phyloP scores from a whole-genome alignment of 768 basidiomycete species.

The Favolaschia claudopus region DNA sequence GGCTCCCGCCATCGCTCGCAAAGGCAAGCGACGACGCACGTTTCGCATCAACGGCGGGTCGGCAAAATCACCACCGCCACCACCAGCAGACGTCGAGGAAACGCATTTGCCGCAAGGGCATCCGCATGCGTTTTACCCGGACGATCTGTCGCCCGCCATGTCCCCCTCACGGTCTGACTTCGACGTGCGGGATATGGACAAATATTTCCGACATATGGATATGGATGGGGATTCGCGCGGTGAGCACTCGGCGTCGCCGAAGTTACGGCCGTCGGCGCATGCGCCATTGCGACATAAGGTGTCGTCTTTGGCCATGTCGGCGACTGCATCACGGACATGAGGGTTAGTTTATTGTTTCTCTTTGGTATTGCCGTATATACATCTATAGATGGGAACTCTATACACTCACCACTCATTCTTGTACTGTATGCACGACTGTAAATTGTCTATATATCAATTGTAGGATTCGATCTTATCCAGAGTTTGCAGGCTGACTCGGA shows the following conservation, averaged over 20 bases:
- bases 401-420: no score
- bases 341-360: no score
- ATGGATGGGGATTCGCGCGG: slow-evolving; percentile 3
- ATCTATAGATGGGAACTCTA: no score
- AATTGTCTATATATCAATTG: no score
- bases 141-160: slow-evolving; percentile 40
- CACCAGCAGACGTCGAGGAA: not conserved
- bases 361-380: no score
- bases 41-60: slow-evolving; percentile 13
- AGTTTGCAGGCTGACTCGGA: no score
- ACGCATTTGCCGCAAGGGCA: not conserved
- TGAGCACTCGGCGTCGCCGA: slow-evolving; percentile 5
- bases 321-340: no score
- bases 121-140: not conserved
- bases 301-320: slow-evolving; percentile 16
- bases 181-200: slow-evolving; percentile 62
- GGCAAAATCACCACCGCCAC: not conserved
- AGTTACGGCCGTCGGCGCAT: not conserved
- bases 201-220: slow-evolving; percentile 52
- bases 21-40: slow-evolving; percentile 23
- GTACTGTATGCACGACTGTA: no score
- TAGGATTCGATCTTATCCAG: no score
- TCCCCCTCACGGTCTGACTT: no score
- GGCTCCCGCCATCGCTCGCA: slow-evolving; percentile 3
- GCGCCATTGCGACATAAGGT: slow-evolving; percentile 7